These are phyloP conservation scores for Corymbia citriodora DNA, from an alignment of 441 rosid genomes.

Conservation along the genomic window DNA sequence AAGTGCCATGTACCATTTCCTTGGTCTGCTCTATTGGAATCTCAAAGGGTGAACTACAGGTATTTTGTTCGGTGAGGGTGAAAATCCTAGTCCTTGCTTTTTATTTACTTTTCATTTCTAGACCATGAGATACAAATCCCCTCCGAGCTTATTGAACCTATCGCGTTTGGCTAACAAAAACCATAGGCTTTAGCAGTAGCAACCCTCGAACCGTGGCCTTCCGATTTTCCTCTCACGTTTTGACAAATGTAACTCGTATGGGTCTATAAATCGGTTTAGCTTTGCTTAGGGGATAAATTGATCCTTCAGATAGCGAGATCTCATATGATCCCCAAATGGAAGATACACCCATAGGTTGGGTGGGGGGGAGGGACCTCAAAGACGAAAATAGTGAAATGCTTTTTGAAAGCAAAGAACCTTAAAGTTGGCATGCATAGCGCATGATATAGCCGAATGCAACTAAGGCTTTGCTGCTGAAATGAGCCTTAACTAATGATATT, in stretches of 20 bases:
- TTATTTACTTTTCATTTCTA: background rate
- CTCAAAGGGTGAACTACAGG: constrained; percentile 14
- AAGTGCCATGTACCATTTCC: constrained; percentile 79
- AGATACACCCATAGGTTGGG: background rate
- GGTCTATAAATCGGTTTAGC: background rate
- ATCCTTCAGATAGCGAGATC: background rate
- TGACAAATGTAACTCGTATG: background rate
- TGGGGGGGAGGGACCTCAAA: background rate
- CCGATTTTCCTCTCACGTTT: background rate
- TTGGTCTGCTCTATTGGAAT: constrained; percentile 37
- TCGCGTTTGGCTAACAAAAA: background rate
- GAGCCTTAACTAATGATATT: background rate
- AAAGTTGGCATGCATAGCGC: background rate
- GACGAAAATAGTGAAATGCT: background rate
- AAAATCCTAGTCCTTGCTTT: background rate
- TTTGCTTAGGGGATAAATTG: background rate
- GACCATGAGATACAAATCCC: background rate
- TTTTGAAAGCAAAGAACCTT: background rate
- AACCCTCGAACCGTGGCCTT: no score
- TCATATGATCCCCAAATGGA: background rate
- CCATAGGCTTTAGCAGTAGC: background rate
- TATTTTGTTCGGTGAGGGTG: fast-evolving
- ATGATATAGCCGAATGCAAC: background rate
- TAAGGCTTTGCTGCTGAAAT: background rate
- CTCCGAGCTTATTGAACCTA: background rate